Evolutionary conservation across 345 rosid species (phyloP).

Genomic region (Murraya paniculata): DNA sequence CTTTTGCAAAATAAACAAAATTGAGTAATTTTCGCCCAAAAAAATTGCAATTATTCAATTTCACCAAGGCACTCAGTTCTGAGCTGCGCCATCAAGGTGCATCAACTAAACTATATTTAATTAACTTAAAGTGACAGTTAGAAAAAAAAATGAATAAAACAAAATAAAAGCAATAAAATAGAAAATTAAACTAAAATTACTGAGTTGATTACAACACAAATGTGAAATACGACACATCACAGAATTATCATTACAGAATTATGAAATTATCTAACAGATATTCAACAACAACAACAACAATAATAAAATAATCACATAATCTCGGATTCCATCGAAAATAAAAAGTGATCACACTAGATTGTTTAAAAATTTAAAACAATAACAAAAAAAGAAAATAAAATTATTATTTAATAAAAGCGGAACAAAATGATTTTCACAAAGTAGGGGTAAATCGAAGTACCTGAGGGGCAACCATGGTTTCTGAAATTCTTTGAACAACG

Average conservation of each 20-base stretch:
- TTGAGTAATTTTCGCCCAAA: not conserved
- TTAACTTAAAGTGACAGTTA: not conserved
- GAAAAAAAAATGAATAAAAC: not conserved
- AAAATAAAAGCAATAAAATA: not conserved
- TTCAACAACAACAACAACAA: not conserved
- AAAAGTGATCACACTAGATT: not conserved
- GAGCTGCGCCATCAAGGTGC: not conserved
- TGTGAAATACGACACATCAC: not conserved
- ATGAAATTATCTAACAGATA: not conserved
- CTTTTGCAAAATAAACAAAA: not conserved
- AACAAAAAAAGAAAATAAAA: not conserved
- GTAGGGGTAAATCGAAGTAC: not conserved
- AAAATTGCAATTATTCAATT: not conserved
- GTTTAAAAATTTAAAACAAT: not conserved
- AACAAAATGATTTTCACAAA: not conserved
- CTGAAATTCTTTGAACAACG: not conserved
- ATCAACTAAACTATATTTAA: not conserved
- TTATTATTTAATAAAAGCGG: not conserved
- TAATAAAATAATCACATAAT: not conserved
- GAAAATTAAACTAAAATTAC: not conserved
- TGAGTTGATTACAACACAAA: not conserved
- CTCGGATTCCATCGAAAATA: not conserved
- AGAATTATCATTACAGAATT: not conserved
- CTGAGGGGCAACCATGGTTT: slow-evolving; percentile 14
- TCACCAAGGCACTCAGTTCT: not conserved